Conservation (phyloP, 2,329 filamentous ascomycete genomes). For the Gnomoniopsis smithogilvyi region DNA sequence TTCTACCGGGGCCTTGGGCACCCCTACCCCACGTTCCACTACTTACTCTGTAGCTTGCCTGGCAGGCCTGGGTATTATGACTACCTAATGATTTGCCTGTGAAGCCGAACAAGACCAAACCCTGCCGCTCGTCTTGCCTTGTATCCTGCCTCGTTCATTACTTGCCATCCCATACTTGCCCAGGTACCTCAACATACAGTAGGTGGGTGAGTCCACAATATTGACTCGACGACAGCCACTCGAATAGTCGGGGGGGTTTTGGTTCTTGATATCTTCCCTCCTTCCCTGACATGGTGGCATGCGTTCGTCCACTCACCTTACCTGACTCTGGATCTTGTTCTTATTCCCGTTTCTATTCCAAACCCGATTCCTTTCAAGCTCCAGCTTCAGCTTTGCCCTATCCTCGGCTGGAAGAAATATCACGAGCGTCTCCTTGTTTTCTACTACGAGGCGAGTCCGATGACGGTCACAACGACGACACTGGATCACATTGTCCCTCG, state of each 20-base stretch:
- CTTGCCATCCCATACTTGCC: not conserved
- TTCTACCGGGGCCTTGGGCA: too few species aligned
- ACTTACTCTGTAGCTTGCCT: too few species aligned
- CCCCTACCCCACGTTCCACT: not conserved
- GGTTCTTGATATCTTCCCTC: not conserved
- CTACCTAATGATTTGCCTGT: not conserved
- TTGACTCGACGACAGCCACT: not conserved
- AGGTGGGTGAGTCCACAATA: not conserved
- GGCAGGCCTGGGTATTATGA: too few species aligned
- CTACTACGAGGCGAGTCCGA: not conserved
- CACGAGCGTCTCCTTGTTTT: not conserved
- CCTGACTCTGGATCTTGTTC: not conserved
- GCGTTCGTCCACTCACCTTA: not conserved
- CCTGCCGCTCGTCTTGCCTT: not conserved
- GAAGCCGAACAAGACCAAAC: not conserved
- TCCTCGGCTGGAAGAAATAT: not conserved
- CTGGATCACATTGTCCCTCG: not conserved
- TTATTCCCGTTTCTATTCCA: not conserved
- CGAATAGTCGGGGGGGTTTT: not conserved
- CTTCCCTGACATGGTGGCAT: not conserved
- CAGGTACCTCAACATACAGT: not conserved
- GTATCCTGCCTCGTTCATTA: not conserved
- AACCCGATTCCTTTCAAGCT: not conserved
- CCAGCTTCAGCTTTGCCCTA: not conserved
- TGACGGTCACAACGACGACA: constrained; percentile 1